These are phyloP conservation scores for Bonia amplexicaulis DNA, from an alignment of 176 grass and related monocot species.

Conservation along the genomic window DNA sequence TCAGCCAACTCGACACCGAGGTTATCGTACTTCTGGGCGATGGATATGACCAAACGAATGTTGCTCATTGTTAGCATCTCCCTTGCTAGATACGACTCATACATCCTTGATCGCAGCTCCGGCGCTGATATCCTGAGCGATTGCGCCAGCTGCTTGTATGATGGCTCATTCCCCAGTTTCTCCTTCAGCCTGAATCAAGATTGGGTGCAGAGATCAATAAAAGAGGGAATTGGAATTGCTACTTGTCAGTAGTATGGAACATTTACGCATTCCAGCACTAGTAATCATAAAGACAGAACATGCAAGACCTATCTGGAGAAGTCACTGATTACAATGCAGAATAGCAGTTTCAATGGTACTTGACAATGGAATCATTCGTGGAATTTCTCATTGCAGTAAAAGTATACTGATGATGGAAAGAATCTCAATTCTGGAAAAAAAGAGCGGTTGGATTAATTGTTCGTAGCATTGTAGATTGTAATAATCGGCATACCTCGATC, in stretches of 20 bases:
- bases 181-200: slow-evolving; percentile 62
- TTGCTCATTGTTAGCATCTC: slow-evolving; percentile 94
- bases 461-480: background rate
- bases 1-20: slow-evolving; percentile 80
- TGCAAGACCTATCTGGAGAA: background rate
- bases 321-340: background rate
- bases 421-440: background rate
- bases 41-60: slow-evolving; percentile 91
- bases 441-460: background rate
- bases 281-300: background rate
- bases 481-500: slow-evolving; percentile 53
- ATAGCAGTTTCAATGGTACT: background rate
- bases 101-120: slow-evolving; percentile 59
- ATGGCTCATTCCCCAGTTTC: slow-evolving; percentile 78
- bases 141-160: slow-evolving; percentile 61
- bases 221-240: background rate
- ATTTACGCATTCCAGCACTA: background rate
- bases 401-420: background rate
- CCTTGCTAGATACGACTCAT: slow-evolving; percentile 69
- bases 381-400: background rate
- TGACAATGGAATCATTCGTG: background rate
- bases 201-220: background rate
- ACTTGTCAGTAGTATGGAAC: background rate
- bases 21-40: slow-evolving; percentile 94
- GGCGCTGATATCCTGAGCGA: slow-evolving; percentile 54